A percentile compares a stretch with the other conserved stretches of the same genome.
These are phyloP conservation scores for Avena atlantica DNA, from an alignment of 176 grass and related monocot genomes.

Conservation along the genomic window DNA sequence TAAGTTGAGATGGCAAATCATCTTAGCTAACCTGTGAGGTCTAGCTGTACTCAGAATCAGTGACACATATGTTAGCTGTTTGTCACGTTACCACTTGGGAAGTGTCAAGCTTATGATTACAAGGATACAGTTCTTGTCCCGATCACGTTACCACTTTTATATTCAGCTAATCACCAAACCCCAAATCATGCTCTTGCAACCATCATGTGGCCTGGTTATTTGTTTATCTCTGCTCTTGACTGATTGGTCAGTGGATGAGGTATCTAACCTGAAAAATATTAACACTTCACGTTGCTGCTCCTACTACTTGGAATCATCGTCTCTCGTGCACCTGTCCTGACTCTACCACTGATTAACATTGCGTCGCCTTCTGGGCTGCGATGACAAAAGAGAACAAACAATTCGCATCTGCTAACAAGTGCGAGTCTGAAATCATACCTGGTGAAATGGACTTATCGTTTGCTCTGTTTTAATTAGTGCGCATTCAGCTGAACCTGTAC, in stretches of 20 bases:
- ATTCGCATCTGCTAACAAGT: too few species aligned
- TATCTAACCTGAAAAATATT: constrained; percentile 8
- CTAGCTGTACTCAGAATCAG: constrained; percentile 26
- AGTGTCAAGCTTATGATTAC: constrained; percentile 9
- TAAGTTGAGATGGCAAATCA: constrained; percentile 21
- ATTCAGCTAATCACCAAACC: too few species aligned
- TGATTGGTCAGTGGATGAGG: constrained; percentile 15
- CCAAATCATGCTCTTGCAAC: not conserved
- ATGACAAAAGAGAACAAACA: too few species aligned
- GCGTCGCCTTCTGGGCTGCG: too few species aligned
- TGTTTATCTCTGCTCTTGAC: constrained; percentile 34
- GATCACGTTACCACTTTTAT: too few species aligned
- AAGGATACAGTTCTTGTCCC: constrained; percentile 21
- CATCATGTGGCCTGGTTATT: constrained; percentile 27
- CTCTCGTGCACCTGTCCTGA: not conserved
- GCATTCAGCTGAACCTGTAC: too few species aligned
- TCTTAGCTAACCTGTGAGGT: constrained; percentile 12
- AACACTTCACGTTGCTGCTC: not conserved
- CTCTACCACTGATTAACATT: not conserved
- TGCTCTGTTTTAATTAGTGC: too few species aligned
- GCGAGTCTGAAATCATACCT: not conserved
- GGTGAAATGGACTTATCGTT: not conserved
- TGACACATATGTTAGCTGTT: constrained; percentile 27
- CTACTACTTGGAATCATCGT: constrained; percentile 16
- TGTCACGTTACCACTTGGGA: not conserved